Conservation (phyloP, 2,329 filamentous ascomycete genomes). For the Pseudogymnoascus sp. region DNA sequence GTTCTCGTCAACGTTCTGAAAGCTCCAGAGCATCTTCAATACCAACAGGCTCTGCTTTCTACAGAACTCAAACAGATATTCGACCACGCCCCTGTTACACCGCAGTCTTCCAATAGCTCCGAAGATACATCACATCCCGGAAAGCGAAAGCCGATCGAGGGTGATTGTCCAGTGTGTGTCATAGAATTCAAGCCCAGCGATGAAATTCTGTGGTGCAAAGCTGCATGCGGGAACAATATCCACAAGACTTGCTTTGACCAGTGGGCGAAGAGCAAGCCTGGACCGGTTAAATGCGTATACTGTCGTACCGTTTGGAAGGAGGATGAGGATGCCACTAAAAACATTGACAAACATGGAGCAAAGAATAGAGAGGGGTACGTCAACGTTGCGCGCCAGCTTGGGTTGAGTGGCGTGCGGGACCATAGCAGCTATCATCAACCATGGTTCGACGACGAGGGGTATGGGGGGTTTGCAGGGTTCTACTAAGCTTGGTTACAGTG, state of each 20-base stretch:
- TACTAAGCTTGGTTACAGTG: background rate
- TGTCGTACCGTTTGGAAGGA: slow-evolving; percentile 52
- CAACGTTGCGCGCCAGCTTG: slow-evolving; percentile 56
- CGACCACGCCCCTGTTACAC: slow-evolving; percentile 44
- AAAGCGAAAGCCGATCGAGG: slow-evolving; percentile 53
- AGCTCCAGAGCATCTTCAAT: slow-evolving; percentile 48
- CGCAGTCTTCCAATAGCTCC: slow-evolving; percentile 32
- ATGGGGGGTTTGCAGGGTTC: background rate
- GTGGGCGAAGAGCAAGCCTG: slow-evolving; percentile 45
- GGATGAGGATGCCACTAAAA: slow-evolving; percentile 34
- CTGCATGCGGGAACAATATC: slow-evolving; percentile 51
- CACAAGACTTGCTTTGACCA: slow-evolving; percentile 49
- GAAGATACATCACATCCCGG: slow-evolving; percentile 34
- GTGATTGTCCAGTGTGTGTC: slow-evolving; percentile 59
- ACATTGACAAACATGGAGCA: slow-evolving; percentile 37
- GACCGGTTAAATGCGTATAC: slow-evolving; percentile 51
- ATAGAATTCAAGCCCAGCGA: slow-evolving; percentile 44
- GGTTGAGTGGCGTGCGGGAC: slow-evolving; percentile 49
- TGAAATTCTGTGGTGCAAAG: slow-evolving; percentile 51
- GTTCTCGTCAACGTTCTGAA: slow-evolving; percentile 53
- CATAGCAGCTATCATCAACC: slow-evolving; percentile 26
- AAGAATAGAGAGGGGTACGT: slow-evolving; percentile 50
- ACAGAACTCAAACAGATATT: slow-evolving; percentile 53
- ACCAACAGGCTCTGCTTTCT: slow-evolving; percentile 54
- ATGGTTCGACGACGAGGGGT: slow-evolving; percentile 19